Base-by-base conservation (phyloP, 2,329 filamentous ascomycete genomes). In the Zymoseptoria passerinii region DNA sequence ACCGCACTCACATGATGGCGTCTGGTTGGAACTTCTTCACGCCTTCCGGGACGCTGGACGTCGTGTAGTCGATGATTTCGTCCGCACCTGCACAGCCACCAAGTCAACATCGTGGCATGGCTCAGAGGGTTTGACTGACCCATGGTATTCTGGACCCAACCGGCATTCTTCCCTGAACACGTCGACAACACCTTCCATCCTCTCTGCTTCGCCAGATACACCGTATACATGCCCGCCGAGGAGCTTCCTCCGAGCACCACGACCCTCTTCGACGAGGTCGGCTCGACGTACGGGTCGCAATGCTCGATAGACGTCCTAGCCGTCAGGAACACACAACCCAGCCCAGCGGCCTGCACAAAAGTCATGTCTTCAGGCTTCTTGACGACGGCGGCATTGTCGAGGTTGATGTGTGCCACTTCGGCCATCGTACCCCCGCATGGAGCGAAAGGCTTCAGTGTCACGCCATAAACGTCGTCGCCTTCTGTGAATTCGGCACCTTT, bases 51-150 rank as follows among this genome's bases (percentile, higher is more conserved):
- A 87, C 73, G 66, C 83, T 72, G 49, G 63, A 54, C 0, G 72
- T 70, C 16, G 78, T 81, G 67, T 88, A 87, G 65, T 87, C 82
- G 52, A 87, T 75, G 52, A 86, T 78, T 62, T 82, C 80, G 65
- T 87, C 83, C 13, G 35, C 35, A 13, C 35, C 35, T 16, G 13
- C n/a, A n/a, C n/a, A 23, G 35, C n/a, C 35, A 16, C 13, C 35
- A 44, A 16, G 35, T 44, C 35, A 44, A 16, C 35, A 16, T n/a
- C 35, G 2, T n/a, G 35, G 4, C n/a, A 44, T n/a, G 13, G n/a
- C 35, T 2, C 35, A 44, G 35, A 16, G 16, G 2, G 5, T 6
- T 44, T 7, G 35, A 44, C 35, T 44, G 35, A 44, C 35, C 35
- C 35, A 44, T 44, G 16, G 49, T 23, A 51, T 5, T 51, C 49